Base-by-base conservation (phyloP, 75 land plant species). In the Picea sitchensis region DNA sequence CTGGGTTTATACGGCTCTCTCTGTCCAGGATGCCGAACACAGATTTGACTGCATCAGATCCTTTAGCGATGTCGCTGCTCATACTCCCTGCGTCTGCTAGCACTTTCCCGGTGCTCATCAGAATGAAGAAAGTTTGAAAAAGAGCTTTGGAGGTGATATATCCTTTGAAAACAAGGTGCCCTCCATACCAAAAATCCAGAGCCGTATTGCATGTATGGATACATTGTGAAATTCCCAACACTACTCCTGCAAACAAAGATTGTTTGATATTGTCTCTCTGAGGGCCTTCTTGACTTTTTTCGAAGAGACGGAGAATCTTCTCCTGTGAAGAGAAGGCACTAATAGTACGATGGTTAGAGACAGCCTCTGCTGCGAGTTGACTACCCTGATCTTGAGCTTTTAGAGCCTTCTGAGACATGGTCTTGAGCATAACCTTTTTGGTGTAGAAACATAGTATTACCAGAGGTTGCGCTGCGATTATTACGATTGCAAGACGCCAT, bases 11-110 rank as follows among this genome's bases (percentile, higher is more conserved):
- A 21, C 21, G 72, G 17, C 91, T 85, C 26, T 31, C 58, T 31
- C 95, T 80, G 58, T 95, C 95, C 75, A 95, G 75, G 5, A 91
- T 84, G 12, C 83, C 88, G 26, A 95, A 93, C 14, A 95, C 90
- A 3, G 95, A 86, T 4, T 80, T 87, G 51, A 90, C 86, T 0
- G 93, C 82, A 14, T 86, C 84, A 15, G 91, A 74, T 2, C 93
- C 93, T 76, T 87, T 91, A 74, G 93, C 86, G 5, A 93, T 76
- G 77, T 95, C 98, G 0, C 92, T 76, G 20, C 93, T 95, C 87
- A 92, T 87, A 82, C 88, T 91, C 4, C 91, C 95, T 5, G 93
- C 91, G 14, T 95, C 98, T 41, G 98, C 95, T 31, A 95, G 89
- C 80, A 91, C 88, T 4, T 87, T 79, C 3, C 95, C 98, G 1